These are phyloP conservation scores for Sporothrix euskadiensis DNA, from an alignment of 2,329 filamentous ascomycete species.

Conservation along the genomic window DNA sequence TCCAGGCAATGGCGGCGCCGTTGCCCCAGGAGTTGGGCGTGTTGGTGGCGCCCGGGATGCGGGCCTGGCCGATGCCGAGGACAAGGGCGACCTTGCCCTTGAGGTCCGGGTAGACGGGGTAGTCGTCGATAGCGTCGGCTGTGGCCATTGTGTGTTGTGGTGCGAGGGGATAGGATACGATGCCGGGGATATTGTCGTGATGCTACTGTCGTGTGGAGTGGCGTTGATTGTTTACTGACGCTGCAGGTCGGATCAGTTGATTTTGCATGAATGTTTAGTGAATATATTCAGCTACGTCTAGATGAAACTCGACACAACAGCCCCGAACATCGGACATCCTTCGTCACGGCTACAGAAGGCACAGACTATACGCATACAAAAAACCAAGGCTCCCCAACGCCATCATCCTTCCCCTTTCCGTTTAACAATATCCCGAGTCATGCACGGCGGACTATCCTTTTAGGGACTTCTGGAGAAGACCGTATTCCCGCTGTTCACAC, in stretches of 20 bases:
- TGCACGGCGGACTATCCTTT: background rate
- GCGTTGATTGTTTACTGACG: background rate
- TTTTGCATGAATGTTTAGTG: background rate
- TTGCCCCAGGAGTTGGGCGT: conserved; percentile 43
- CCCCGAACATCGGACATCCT: background rate
- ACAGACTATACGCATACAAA: background rate
- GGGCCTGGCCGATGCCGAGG: conserved; percentile 43
- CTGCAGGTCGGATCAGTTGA: background rate
- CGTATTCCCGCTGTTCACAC: background rate
- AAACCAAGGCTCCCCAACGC: background rate
- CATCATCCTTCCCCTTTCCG: background rate
- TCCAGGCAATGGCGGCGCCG: conserved; percentile 45
- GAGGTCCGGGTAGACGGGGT: conserved; percentile 37
- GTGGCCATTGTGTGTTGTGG: background rate
- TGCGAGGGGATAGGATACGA: no score
- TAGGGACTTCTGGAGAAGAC: background rate
- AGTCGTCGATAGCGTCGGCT: background rate
- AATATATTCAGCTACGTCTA: background rate
- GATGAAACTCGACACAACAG: background rate
- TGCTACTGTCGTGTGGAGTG: background rate
- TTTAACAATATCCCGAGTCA: background rate
- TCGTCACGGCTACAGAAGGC: background rate
- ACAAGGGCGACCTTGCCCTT: conserved; percentile 42
- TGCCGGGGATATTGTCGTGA: no score
- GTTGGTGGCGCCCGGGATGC: conserved; percentile 33